Evolutionary conservation across 495 filamentous ascomycete genomes (phyloP).

Genomic region (Aspergillus saccharolyticus): DNA sequence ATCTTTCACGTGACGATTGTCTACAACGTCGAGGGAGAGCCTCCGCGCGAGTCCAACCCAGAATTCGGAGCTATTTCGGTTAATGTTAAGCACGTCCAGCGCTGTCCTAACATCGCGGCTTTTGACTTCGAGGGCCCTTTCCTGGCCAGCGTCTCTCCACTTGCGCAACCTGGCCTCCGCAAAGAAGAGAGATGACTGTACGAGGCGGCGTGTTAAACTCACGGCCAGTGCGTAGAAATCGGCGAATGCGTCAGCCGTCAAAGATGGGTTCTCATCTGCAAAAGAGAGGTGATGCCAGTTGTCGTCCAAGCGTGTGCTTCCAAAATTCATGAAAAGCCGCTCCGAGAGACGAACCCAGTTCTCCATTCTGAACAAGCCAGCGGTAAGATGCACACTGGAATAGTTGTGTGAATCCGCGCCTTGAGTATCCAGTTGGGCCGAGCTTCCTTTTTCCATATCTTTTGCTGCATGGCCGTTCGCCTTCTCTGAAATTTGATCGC

Average conservation of each 20-base stretch:
- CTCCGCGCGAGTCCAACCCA: constrained; percentile 59
- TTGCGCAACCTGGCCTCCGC: constrained; percentile 53
- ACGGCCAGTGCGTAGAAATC: constrained; percentile 69
- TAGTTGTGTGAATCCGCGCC: background rate
- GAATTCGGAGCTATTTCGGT: constrained; percentile 37
- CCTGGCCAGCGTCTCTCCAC: constrained; percentile 31
- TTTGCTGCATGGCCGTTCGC: background rate
- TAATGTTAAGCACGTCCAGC: constrained; percentile 44
- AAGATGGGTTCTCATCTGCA: constrained; percentile 52
- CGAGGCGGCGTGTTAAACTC: constrained; percentile 61
- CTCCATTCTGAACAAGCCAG: constrained; percentile 52
- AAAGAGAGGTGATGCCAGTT: constrained; percentile 59
- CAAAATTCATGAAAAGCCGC: constrained; percentile 74
- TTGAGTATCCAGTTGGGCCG: constrained; percentile 9
- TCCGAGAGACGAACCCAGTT: constrained; percentile 62
- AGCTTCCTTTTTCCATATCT: background rate
- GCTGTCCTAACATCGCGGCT: constrained; percentile 62
- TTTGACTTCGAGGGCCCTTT: constrained; percentile 39
- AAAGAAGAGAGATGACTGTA: constrained; percentile 62
- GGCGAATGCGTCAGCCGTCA: constrained; percentile 61
- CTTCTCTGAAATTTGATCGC: background rate
- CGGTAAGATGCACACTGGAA: constrained; percentile 39
- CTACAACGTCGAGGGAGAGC: constrained; percentile 52
- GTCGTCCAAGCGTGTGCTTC: constrained; percentile 43
- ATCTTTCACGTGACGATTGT: constrained; percentile 32